Evolutionary conservation across 306 rosid genomes (phyloP), one percentile per base, ranked within the genome.

Genomic region (Biancaea sappan): DNA sequence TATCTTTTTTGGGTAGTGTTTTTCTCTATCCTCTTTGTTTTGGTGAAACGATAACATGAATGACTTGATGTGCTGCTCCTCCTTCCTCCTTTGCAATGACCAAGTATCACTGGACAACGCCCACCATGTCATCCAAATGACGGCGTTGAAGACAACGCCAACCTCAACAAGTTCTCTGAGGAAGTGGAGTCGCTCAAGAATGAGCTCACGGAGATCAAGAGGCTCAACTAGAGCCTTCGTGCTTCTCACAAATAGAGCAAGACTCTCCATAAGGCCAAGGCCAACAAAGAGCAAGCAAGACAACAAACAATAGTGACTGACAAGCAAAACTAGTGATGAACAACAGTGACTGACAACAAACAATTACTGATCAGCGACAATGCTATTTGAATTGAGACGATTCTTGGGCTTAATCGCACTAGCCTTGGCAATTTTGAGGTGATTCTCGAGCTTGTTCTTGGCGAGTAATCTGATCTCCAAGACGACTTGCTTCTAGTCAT

Each of bases 401-500:
- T n/a, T n/a, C n/a, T n/a, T n/a, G n/a, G 99, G 99, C 71, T 79
- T 84, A 4, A 94, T 86, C 10, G 97, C 97, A 5, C 98, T 98
- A 19, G 88, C 87, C 44, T 76, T 79, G 0, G 93, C 97, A 63
- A 94, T 90, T 87, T 56, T 90, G 47, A 90, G 46, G 22, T 98
- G 92, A 72, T 94, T 92, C 31, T 94, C 99, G 0, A 91, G 76
- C 24, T 88, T 92, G 76, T 94, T 90, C 71, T 94, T 94, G 5
- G 98, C 96, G 19, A 94, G 93, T 8, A 94, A 87, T 10, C 99
- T 88, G 84, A 94, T 87, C 85, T 90, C 95, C 97, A 92, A 80
- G 32, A 96, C 99, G 34, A 98, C 96, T 48, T 94, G 99, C 72
- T 94, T 94, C 67, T 90, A 92, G 35, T 88, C 97, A 13, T 88